Percentiles rank a stretch among this genome's conserved stretches.
Conservation (phyloP, 73 alveolate species). For the Symbiodinium pilosum region DNA sequence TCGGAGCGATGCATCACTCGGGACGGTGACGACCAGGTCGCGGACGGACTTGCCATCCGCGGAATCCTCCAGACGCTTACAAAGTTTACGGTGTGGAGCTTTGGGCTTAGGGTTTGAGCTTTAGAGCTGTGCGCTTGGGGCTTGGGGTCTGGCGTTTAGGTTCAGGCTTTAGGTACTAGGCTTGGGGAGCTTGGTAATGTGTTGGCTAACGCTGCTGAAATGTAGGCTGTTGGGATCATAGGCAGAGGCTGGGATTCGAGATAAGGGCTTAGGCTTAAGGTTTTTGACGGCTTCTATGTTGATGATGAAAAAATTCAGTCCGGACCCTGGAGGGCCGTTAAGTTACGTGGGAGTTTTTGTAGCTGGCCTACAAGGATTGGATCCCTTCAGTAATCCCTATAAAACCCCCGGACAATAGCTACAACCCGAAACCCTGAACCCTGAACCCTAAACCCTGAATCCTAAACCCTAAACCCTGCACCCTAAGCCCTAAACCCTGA, state of each 20-base stretch:
- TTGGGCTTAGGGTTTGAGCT: neutral
- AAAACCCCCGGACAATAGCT: too few species aligned
- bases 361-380: too few species aligned
- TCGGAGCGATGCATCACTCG: slow-evolving; percentile 44
- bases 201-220: neutral
- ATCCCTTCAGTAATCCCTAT: neutral
- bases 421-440: neutral
- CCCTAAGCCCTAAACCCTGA: neutral
- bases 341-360: too few species aligned
- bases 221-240: neutral
- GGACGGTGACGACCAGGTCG: slow-evolving; percentile 78
- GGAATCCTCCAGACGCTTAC: slow-evolving; percentile 37
- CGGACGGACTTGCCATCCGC: slow-evolving; percentile 85
- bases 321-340: neutral
- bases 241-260: neutral
- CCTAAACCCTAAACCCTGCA: neutral
- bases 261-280: neutral
- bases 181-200: neutral
- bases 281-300: neutral
- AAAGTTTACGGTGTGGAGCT: too few species aligned
- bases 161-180: neutral
- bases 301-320: neutral
- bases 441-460: neutral
- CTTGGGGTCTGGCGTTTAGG: neutral
- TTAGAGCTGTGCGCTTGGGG: neutral